These are phyloP conservation scores for Salmacisia buchloeana DNA, from an alignment of 1,284 basidiomycete genomes.

Conservation along the genomic window DNA sequence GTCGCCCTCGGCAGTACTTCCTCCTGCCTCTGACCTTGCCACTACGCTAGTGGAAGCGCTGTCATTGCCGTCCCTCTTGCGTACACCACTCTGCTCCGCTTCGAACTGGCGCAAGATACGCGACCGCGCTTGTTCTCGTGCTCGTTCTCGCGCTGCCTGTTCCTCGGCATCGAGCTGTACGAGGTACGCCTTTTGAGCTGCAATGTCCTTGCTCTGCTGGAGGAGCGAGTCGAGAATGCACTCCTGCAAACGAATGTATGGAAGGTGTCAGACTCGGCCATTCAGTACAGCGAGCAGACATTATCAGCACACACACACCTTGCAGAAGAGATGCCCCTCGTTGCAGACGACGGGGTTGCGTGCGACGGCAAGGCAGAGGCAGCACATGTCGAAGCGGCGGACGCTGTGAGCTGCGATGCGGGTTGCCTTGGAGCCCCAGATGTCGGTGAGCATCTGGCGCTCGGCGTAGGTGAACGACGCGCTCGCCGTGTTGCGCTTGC, in stretches of 20 bases:
- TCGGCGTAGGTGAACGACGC: constrained; percentile 74
- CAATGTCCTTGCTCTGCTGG: constrained; percentile 17
- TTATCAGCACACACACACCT: constrained; percentile 61
- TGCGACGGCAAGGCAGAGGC: constrained; percentile 68
- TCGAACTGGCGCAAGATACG: constrained; percentile 4
- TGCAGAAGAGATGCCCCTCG: constrained; percentile 78
- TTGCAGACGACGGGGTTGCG: constrained; percentile 73
- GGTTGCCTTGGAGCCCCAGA: constrained; percentile 64
- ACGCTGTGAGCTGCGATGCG: constrained; percentile 78
- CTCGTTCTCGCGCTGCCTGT: constrained; percentile 14
- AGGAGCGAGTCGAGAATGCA: constrained; percentile 17
- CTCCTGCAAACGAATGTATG: too few species aligned
- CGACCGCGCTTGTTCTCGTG: constrained; percentile 12
- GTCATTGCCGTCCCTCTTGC: background rate
- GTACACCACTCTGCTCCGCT: background rate
- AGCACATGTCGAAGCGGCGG: constrained; percentile 78
- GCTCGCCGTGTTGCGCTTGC: constrained; percentile 74
- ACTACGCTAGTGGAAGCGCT: background rate
- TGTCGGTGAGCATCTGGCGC: constrained; percentile 71
- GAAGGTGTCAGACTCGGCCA: background rate
- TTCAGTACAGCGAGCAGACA: background rate
- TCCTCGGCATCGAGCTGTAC: constrained; percentile 13
- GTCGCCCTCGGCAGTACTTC: background rate
- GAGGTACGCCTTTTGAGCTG: background rate
- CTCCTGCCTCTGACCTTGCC: background rate